Base-by-base conservation (phyloP, 345 rosid species). In the Lumnitzera littorea region DNA sequence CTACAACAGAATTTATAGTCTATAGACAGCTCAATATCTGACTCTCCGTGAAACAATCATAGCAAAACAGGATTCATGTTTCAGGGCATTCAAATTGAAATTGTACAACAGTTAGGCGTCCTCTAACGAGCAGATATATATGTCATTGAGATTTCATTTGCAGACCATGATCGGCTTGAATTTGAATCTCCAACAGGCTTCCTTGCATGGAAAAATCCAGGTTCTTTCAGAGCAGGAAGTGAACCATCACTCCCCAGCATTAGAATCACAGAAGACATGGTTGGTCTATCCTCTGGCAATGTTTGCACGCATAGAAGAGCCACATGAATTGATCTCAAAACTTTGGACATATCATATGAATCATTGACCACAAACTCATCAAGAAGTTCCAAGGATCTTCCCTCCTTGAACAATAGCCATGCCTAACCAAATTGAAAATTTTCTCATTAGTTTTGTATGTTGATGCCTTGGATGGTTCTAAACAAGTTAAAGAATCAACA, bases 261-360 rank as follows among this genome's bases (percentile, higher is more conserved):
- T 24, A 71, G 23, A 24, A 75, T 66, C 46, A 69, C 87, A 11
- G 77, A 61, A 48, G 78, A 60, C 84, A 82, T 79, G 57, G 53
- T 73, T 23, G 84, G 87, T 25, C 84, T 79, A 3, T 75, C 73
- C 43, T 75, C 82, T 13, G 84, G 75, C 9, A 69, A 48, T 24
- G 71, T 70, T 27, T 82, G 77, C 12, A 79, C 75, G 54, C 87
- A 79, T 46, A 82, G 64, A 2, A 82, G 78, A 20, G 73, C 81
- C 10, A 79, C 63, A 10, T 77, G 77, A 29, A 80, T 66, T 70
- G 75, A 75, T 51, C 84, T 66, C 48, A 75, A 17, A 2, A 71
- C 57, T 57, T 71, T 66, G 6, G 67, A 31, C 2, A 50, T 10
- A 15, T 70, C 53, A 24, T 56, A 76, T 1, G 67, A 62, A 20